These are phyloP conservation scores for Meyerozyma athensensis DNA, from an alignment of 1,139 yeast species.

Conservation along the genomic window DNA sequence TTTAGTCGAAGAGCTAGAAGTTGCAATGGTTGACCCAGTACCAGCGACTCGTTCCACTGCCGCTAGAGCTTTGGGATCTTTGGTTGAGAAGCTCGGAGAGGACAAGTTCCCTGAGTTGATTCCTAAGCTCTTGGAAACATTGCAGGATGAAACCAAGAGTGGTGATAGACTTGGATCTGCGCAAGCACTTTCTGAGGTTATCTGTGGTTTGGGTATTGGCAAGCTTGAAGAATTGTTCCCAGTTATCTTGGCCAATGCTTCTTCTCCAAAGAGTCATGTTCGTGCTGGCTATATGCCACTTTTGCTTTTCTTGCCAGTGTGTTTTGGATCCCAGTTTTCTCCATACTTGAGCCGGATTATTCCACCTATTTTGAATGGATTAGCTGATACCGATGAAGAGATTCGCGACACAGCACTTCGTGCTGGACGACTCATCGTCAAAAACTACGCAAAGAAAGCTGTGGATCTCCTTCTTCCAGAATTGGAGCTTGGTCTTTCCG, in stretches of 20 bases:
- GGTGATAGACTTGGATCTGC: constrained; percentile 98
- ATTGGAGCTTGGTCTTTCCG: constrained; percentile 84
- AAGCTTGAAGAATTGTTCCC: constrained; percentile 90
- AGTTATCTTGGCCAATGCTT: constrained; percentile 66
- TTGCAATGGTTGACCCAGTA: constrained; percentile 98
- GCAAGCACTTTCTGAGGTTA: constrained; percentile 92
- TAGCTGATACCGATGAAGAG: constrained; percentile 85
- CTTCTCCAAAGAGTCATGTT: constrained; percentile 59
- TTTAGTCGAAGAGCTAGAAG: constrained; percentile 76
- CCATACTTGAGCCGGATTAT: constrained; percentile 83
- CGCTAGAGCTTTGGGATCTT: constrained; percentile 92
- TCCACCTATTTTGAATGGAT: constrained; percentile 85
- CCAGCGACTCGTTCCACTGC: constrained; percentile 97
- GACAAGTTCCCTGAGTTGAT: constrained; percentile 91
- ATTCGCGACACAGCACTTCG: constrained; percentile 87
- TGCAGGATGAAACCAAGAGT: constrained; percentile 73
- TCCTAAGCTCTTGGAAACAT: constrained; percentile 69
- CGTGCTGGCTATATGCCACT: constrained; percentile 94
- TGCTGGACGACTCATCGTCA: constrained; percentile 89
- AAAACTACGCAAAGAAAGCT: constrained; percentile 88
- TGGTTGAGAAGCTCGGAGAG: constrained; percentile 95
- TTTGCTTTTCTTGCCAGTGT: constrained; percentile 83
- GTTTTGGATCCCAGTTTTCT: constrained; percentile 89
- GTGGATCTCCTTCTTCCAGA: constrained; percentile 93
- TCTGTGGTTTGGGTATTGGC: constrained; percentile 82